Evolutionary conservation across 805 yeast genomes (phyloP).

Genomic region (Candida wancherniae): DNA sequence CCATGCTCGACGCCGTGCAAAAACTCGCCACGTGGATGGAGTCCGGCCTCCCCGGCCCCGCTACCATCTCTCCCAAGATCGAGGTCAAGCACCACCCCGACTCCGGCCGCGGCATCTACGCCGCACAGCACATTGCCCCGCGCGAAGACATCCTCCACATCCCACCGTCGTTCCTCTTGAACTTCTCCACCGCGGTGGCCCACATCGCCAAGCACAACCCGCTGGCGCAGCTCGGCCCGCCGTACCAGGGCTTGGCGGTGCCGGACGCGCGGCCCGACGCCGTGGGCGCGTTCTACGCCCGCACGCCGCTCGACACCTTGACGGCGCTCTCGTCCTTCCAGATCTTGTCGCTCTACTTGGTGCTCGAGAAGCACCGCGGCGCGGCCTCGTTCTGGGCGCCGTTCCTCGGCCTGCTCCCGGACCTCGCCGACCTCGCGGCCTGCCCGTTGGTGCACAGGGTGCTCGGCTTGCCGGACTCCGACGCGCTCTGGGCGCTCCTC

Average conservation of each 20-base stretch:
- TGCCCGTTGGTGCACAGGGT: conserved; percentile 66
- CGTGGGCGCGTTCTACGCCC: conserved; percentile 28
- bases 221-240: conserved; percentile 22
- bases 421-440: conserved; percentile 42
- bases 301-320: conserved; percentile 30
- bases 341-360: conserved; percentile 46
- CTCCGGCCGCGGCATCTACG: conserved; percentile 63
- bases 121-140: conserved; percentile 30
- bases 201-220: conserved; percentile 42
- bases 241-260: conserved; percentile 19
- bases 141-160: conserved; percentile 50
- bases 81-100: conserved; percentile 34
- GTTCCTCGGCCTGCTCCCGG: conserved; percentile 63
- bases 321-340: conserved; percentile 54
- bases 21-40: conserved; percentile 28
- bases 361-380: conserved; percentile 39
- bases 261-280: conserved; percentile 23
- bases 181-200: conserved; percentile 45
- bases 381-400: conserved; percentile 59
- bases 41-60: too few relatives aligned
- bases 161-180: conserved; percentile 55
- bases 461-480: conserved; percentile 20
- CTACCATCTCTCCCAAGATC: conserved; percentile 37
- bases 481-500: conserved; percentile 31
- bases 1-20: conserved; percentile 11